Evolutionary conservation across 345 rosid species (phyloP), one percentile per base, ranked within the genome.

Genomic region (Lepidium africanum): DNA sequence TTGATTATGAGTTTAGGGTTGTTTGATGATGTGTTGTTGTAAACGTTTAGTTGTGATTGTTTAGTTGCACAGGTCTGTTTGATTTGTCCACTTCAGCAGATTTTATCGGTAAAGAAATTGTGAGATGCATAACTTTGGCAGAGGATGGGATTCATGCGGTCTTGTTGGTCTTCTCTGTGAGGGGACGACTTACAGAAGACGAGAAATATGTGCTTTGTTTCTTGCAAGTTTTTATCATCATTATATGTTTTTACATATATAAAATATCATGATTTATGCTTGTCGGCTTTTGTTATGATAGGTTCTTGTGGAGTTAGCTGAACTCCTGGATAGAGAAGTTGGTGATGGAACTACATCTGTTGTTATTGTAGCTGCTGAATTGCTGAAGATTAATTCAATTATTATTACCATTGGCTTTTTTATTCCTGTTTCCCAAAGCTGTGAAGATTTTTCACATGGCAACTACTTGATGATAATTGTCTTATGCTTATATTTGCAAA

Each of bases 321-420:
- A 94, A 80, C 96, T 89, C 79, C 97, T 91, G 73, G 99, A 91
- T 67, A 81, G 86, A 70, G 99, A 94, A 85, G 97, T 91, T 38
- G 97, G 99, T 37, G 97, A 94, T 81, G 97, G 96, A 58, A 94
- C 99, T 46, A 87, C 99, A 37, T 89, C 97, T 17, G 97, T 94
- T 48, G 97, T 91, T 59, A 91, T 94, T 70, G 84, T 91, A 17
- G 96, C 99, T 67, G 96, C 97, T 12, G 96, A 56, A 27, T 54
- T 75, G 54, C 66, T 75, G 0, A 75, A 75, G 78, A 74, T 75
- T 47, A 2, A n/a, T 42, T 70, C 51, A 4, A 10, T 33, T 37
- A 16, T 35, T 41, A 5, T 50, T 54, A 25, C 67, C 7, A 6
- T 37, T 45, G 10, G 7, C 9, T 59, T 35, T 67, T 4, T 50